Conservation (phyloP, 1,284 basidiomycete genomes). For the Leccinum pallidistipes region DNA sequence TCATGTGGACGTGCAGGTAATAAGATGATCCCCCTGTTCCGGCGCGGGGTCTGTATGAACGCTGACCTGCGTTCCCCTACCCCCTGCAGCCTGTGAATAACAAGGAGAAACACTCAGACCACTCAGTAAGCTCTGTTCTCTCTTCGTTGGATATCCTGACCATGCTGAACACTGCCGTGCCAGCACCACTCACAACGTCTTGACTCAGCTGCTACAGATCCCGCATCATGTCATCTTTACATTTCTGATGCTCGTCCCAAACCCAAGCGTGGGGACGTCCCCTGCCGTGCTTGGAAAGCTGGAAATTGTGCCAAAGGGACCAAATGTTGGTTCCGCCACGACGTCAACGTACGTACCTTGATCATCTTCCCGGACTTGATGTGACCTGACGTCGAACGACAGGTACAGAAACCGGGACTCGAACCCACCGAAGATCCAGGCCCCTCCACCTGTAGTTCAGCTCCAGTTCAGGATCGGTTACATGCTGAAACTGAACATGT, state of each 20-base stretch:
- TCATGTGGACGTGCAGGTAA: neutral
- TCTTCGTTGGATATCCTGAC: neutral
- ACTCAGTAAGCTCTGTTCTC: neutral
- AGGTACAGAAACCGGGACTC: conserved; percentile 6
- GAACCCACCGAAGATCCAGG: neutral
- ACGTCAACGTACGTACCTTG: conserved; percentile 26
- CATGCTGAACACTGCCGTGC: neutral
- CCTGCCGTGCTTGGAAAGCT: conserved; percentile 33
- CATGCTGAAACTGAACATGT: neutral
- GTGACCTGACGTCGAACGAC: neutral
- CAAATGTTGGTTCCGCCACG: conserved; percentile 27
- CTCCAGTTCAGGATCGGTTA: neutral
- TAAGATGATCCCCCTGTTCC: too few relatives aligned
- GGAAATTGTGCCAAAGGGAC: conserved; percentile 32
- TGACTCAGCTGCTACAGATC: too few relatives aligned
- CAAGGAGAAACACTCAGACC: neutral
- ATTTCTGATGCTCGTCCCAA: conserved; percentile 10
- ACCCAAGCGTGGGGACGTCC: conserved; percentile 20
- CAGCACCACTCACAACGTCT: neutral
- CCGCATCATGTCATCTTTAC: too few relatives aligned
- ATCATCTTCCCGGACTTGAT: neutral
- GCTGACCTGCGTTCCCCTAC: neutral
- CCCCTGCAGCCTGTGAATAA: neutral
- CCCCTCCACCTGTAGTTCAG: neutral
- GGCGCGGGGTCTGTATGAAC: neutral